These are phyloP conservation scores for Solanum dulcamara DNA, from an alignment of 257 asterid species.

Conservation along the genomic window DNA sequence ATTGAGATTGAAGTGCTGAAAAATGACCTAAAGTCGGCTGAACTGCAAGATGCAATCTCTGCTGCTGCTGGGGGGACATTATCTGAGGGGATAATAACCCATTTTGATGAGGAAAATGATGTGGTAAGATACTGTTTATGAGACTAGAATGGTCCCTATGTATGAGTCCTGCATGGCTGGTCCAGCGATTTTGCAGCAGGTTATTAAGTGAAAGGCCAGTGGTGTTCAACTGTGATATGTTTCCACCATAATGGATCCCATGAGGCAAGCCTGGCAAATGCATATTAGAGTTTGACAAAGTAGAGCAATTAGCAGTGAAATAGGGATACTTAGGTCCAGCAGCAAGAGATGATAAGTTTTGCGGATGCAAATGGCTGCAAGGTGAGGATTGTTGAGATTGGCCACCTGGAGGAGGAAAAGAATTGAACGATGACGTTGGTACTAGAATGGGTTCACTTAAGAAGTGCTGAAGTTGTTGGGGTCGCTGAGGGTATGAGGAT, in stretches of 20 bases:
- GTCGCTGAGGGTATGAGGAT: slow-evolving; percentile 37
- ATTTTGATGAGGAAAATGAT: slow-evolving; percentile 41
- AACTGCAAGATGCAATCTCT: slow-evolving; percentile 36
- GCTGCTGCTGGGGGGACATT: slow-evolving; percentile 33
- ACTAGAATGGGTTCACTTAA: slow-evolving; percentile 73
- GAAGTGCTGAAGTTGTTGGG: slow-evolving; percentile 33
- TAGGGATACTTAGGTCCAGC: slow-evolving; percentile 48
- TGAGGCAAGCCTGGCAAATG: slow-evolving; percentile 43
- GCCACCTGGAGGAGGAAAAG: slow-evolving; percentile 69
- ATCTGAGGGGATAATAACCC: slow-evolving; percentile 33
- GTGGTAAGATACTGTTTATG: slow-evolving; percentile 45
- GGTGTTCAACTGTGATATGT: slow-evolving; percentile 26
- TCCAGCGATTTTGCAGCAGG: slow-evolving; percentile 46
- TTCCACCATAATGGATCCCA: slow-evolving; percentile 39
- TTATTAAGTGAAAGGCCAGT: slow-evolving; percentile 30
- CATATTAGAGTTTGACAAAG: slow-evolving; percentile 35
- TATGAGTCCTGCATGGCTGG: slow-evolving; percentile 38
- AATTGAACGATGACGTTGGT: slow-evolving; percentile 63
- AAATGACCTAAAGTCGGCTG: slow-evolving; percentile 55
- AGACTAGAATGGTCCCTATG: slow-evolving; percentile 52
- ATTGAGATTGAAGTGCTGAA: slow-evolving; percentile 47
- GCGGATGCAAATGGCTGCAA: slow-evolving; percentile 21
- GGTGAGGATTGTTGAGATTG: slow-evolving; percentile 44
- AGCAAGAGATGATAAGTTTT: slow-evolving; percentile 36
- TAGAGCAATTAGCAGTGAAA: slow-evolving; percentile 29